These are phyloP conservation scores for Arachis hypogaea DNA, from an alignment of 306 rosid species.

Conservation along the genomic window DNA sequence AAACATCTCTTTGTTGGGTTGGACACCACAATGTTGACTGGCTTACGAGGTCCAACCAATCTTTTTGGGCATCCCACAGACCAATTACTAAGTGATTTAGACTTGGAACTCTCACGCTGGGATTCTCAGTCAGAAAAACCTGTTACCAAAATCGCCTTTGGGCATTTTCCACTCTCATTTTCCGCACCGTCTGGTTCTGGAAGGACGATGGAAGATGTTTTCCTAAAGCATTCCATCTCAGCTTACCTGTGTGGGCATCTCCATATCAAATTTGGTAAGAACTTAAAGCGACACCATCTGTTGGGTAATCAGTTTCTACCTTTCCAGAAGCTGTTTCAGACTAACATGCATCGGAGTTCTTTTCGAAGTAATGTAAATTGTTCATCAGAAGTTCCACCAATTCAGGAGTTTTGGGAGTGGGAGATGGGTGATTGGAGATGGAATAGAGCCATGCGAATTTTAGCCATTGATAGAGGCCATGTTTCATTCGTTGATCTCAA, in stretches of 20 bases:
- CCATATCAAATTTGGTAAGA: conserved; percentile 78
- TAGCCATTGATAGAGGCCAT: conserved; percentile 84
- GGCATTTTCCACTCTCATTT: conserved; percentile 95
- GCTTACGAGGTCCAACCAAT: conserved; percentile 95
- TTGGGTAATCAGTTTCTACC: conserved; percentile 48
- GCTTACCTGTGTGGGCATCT: conserved; percentile 95
- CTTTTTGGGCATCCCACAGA: conserved; percentile 93
- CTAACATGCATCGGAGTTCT: conserved; percentile 59
- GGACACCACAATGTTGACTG: conserved; percentile 75
- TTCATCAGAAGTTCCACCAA: conserved; percentile 50
- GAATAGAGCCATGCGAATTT: conserved; percentile 74
- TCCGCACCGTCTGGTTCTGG: conserved; percentile 70
- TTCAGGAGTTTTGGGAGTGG: conserved; percentile 96
- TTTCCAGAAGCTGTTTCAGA: conserved; percentile 60
- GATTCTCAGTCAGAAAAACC: conserved; percentile 64
- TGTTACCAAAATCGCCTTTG: conserved; percentile 81
- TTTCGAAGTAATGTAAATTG: conserved; percentile 56
- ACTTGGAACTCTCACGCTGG: conserved; percentile 82
- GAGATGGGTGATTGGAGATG: conserved; percentile 98
- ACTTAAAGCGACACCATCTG: conserved; percentile 86
- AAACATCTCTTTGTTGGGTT: conserved; percentile 90
- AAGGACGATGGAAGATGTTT: conserved; percentile 72
- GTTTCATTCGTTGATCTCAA: conserved; percentile 80
- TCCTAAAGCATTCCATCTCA: conserved; percentile 81
- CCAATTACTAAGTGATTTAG: conserved; percentile 67